These are phyloP conservation scores for Musa troglodytarum DNA, from an alignment of 176 grass and related monocot genomes.

Conservation along the genomic window DNA sequence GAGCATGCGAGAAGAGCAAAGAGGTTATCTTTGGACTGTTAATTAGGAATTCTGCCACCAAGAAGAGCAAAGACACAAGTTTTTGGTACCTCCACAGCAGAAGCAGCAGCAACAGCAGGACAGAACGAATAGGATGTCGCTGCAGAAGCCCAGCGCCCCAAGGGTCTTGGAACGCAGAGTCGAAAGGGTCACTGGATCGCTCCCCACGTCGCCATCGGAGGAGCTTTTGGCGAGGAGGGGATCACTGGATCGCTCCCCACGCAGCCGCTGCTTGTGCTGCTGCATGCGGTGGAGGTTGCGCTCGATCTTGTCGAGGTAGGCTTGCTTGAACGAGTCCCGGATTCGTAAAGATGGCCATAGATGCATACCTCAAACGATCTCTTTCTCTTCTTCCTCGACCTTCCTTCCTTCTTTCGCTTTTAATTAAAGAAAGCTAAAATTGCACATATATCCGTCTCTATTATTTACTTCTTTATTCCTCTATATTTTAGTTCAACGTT, in stretches of 20 bases:
- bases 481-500: too few relatives aligned
- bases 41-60: background rate
- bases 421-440: background rate
- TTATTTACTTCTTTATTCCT: too few relatives aligned
- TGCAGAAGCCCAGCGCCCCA: constrained; percentile 19
- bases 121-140: constrained; percentile 53
- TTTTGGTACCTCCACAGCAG: constrained; percentile 66
- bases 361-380: constrained; percentile 38
- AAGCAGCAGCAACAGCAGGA: constrained; percentile 74
- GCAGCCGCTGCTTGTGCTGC: constrained; percentile 28
- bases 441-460: too few relatives aligned
- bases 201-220: background rate
- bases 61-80: background rate
- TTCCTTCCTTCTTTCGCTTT: background rate
- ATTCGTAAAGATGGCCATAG: constrained; percentile 82
- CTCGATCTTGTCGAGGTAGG: constrained; percentile 72
- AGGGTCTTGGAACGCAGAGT: constrained; percentile 22
- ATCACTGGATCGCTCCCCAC: background rate
- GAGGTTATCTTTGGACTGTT: background rate
- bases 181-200: background rate
- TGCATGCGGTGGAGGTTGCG: constrained; percentile 59
- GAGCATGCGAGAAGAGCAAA: background rate
- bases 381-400: background rate
- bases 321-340: constrained; percentile 75
- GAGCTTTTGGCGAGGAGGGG: constrained; percentile 2